phyloP scores from a whole-genome alignment of 805 yeast species.

The Nakazawaea wyomingensis region DNA sequence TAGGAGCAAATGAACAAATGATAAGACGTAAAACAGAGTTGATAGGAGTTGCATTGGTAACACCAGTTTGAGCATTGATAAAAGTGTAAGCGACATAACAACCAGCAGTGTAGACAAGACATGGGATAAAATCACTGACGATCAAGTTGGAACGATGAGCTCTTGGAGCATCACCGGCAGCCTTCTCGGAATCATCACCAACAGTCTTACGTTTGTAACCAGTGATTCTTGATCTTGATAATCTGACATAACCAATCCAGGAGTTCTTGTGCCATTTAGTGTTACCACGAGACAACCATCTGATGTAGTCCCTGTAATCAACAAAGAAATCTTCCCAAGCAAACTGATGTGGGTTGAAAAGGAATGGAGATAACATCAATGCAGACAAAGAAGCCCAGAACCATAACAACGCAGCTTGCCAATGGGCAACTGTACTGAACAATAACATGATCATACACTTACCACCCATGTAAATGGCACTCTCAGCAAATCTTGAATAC shows the following conservation, averaged over 20 bases:
- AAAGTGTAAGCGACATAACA: slow-evolving; percentile 75
- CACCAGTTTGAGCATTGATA: slow-evolving; percentile 86
- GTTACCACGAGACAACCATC: slow-evolving; percentile 90
- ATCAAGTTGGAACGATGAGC: slow-evolving; percentile 74
- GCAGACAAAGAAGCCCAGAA: slow-evolving; percentile 94
- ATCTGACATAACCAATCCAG: slow-evolving; percentile 80
- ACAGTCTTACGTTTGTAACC: slow-evolving; percentile 76
- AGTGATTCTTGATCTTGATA: slow-evolving; percentile 78
- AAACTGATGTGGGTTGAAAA: slow-evolving; percentile 97
- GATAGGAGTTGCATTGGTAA: slow-evolving; percentile 35
- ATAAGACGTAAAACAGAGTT: slow-evolving; percentile 70
- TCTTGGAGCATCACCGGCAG: slow-evolving; percentile 79
- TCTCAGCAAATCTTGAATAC: slow-evolving; percentile 74
- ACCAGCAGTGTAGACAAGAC: slow-evolving; percentile 70
- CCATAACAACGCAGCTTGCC: slow-evolving; percentile 95
- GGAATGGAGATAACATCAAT: slow-evolving; percentile 84
- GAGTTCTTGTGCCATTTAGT: slow-evolving; percentile 85
- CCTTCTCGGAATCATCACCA: slow-evolving; percentile 75
- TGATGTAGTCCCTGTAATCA: slow-evolving; percentile 90
- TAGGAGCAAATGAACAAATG: slow-evolving; percentile 85
- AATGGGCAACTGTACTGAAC: slow-evolving; percentile 69
- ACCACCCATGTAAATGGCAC: slow-evolving; percentile 81
- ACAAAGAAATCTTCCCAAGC: slow-evolving; percentile 94
- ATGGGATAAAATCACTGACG: slow-evolving; percentile 68
- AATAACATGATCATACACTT: slow-evolving; percentile 68